Evolutionary conservation across 2,329 filamentous ascomycete genomes (phyloP), one percentile per base, ranked within the genome.

Genomic region (Epichloe glyceriae): DNA sequence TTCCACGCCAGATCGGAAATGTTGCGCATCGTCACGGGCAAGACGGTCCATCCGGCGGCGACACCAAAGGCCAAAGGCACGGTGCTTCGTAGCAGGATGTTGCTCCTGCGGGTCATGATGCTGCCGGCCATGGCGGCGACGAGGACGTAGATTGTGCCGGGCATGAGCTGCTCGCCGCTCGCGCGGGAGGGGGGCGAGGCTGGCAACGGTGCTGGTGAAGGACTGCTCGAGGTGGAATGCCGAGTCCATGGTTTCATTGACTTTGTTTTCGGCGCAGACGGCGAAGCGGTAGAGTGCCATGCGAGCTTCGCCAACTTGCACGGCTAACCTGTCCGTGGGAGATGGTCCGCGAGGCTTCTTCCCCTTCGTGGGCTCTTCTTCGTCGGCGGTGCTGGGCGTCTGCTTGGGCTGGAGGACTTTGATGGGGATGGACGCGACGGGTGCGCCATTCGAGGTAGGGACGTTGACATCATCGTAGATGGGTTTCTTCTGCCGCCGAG

Each of bases 91-190:
- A 98, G 73, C 55, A 95, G 67, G 55, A 97, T 77, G 67, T 86
- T 90, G 60, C 91, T 83, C 74, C 95, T 94, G 56, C 91, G 82
- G 50, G 87, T 82, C 50, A 96, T 74, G 65, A 98, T 97, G 68
- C 82, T 89, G 59, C 91, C 93, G 37, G 93, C 88, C 90, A 98
- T 96, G 61, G 88, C 83, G 41, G 90, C 85, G 46, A 98, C 90
- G 33, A 96, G 79, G 45, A 97, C 89, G 71, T 97, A 97, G 58
- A 97, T 81, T 53, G 82, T 76, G 26, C 91, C 91, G 35, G 93
- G 93, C 70, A 97, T 83, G 51, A 98, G 78, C 64, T 83, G 82
- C 75, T 98, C 93, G 65, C 86, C 87, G 54, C 82, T 87, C 69
- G 91, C 85, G 61, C 83, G 84, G 38, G 89, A 75, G 33, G 93